These are phyloP conservation scores for Erigeron canadensis DNA, from an alignment of 129 eudicot genomes.

Conservation along the genomic window DNA sequence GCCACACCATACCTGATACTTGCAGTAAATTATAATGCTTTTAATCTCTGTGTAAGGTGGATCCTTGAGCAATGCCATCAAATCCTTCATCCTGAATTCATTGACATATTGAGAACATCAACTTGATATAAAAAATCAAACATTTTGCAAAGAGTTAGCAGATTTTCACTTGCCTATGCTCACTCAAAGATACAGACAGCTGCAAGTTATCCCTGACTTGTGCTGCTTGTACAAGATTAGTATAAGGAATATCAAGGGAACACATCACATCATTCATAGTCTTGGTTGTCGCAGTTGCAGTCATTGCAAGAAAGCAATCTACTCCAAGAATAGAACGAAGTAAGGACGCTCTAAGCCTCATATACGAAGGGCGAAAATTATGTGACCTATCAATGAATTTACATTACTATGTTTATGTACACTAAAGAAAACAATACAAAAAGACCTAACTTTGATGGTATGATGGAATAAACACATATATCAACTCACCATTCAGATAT, in stretches of 20 bases:
- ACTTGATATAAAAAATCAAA: not conserved
- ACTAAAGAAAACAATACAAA: not conserved
- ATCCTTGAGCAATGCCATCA: constrained; percentile 66
- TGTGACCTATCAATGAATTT: constrained; percentile 69
- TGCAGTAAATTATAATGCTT: constrained; percentile 96
- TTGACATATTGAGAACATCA: constrained; percentile 6
- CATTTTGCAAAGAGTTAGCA: not conserved
- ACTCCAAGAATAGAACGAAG: constrained; percentile 65
- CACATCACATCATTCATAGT: constrained; percentile 72
- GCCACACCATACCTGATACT: constrained; percentile 66
- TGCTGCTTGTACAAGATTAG: constrained; percentile 64
- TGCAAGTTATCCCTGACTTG: constrained; percentile 79
- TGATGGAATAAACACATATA: constrained; percentile 10
- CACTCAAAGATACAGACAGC: constrained; percentile 72
- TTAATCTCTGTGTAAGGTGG: constrained; percentile 66
- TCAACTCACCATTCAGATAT: constrained; percentile 91
- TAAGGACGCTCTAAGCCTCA: constrained; percentile 94
- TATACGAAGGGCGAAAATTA: constrained; percentile 98
- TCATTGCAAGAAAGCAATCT: constrained; percentile 88
- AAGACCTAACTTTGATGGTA: not conserved
- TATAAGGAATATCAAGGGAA: constrained; percentile 72
- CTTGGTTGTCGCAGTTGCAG: constrained; percentile 93
- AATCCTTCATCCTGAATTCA: constrained; percentile 69
- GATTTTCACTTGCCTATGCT: constrained; percentile 57
- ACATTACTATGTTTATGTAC: not conserved